Conservation (phyloP, 306 rosid species). For the Citrullus amarus region DNA sequence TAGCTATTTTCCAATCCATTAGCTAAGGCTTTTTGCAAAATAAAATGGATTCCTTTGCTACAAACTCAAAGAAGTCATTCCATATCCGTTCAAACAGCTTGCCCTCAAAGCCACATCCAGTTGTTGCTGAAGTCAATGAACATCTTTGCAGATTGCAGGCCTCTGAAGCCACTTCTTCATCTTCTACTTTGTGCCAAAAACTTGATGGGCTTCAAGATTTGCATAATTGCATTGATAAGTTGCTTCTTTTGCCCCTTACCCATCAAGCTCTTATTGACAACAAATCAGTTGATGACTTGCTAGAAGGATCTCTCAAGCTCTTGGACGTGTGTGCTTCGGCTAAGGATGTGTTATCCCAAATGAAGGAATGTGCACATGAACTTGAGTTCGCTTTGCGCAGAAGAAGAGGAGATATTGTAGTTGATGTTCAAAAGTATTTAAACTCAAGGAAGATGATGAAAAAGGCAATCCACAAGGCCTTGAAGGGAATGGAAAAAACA, state of each 20-base stretch:
- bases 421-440: constrained; percentile 8
- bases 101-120: constrained; percentile 19
- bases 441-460: constrained; percentile 13
- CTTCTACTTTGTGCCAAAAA: constrained; percentile 6
- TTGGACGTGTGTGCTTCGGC: constrained; percentile 13
- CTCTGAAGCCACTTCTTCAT: constrained; percentile 7
- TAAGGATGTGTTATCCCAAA: constrained; percentile 10
- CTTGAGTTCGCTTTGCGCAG: constrained; percentile 6
- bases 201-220: constrained; percentile 19
- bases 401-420: constrained; percentile 3
- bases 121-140: constrained; percentile 10
- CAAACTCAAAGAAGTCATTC: background rate
- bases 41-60: constrained; percentile 11
- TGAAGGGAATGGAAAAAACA: constrained; percentile 7
- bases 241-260: constrained; percentile 11
- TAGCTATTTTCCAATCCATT: background rate
- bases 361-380: constrained; percentile 16
- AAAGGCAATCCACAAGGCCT: constrained; percentile 15
- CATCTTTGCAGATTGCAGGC: constrained; percentile 11
- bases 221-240: constrained; percentile 10
- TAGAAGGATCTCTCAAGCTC: constrained; percentile 16
- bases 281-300: constrained; percentile 7
- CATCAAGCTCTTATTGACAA: constrained; percentile 12
- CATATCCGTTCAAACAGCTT: constrained; percentile 18
- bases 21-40: background rate